These are phyloP conservation scores for Talaromyces sp. DNA, from an alignment of 2,329 filamentous ascomycete species.

Conservation along the genomic window DNA sequence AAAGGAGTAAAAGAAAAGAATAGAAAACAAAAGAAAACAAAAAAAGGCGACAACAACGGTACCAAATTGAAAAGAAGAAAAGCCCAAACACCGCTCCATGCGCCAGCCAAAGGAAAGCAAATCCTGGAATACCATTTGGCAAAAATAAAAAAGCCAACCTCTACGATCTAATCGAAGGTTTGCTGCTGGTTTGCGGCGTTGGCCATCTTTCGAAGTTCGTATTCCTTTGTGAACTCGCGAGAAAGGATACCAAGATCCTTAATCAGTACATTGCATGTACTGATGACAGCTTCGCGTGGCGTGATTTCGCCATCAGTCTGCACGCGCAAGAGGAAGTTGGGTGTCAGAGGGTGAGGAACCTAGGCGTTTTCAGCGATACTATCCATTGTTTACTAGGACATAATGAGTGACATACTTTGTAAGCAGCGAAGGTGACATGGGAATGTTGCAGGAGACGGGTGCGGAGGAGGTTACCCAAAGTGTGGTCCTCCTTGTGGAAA, in stretches of 20 bases:
- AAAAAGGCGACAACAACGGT: background rate
- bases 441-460: constrained; percentile 82
- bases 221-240: constrained; percentile 90
- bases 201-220: constrained; percentile 83
- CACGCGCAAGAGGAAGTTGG: constrained; percentile 72
- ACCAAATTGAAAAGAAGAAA: constrained; percentile 5
- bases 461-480: constrained; percentile 84
- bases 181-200: constrained; percentile 60
- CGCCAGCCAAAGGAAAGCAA: constrained; percentile 15
- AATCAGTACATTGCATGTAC: constrained; percentile 80
- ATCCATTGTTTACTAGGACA: background rate
- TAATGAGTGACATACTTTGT: constrained; percentile 65
- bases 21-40: constrained; percentile 5
- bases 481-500: constrained; percentile 96
- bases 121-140: background rate
- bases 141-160: no score
- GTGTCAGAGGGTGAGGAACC: constrained; percentile 50
- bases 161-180: constrained; percentile 26
- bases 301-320: constrained; percentile 88
- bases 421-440: constrained; percentile 86
- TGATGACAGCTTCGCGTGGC: constrained; percentile 84
- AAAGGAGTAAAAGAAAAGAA: no score
- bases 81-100: constrained; percentile 23
- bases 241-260: constrained; percentile 77
- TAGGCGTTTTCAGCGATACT: constrained; percentile 14